These are phyloP conservation scores for Sarocladium brachiariae DNA, from an alignment of 2,329 filamentous ascomycete genomes.

Conservation along the genomic window DNA sequence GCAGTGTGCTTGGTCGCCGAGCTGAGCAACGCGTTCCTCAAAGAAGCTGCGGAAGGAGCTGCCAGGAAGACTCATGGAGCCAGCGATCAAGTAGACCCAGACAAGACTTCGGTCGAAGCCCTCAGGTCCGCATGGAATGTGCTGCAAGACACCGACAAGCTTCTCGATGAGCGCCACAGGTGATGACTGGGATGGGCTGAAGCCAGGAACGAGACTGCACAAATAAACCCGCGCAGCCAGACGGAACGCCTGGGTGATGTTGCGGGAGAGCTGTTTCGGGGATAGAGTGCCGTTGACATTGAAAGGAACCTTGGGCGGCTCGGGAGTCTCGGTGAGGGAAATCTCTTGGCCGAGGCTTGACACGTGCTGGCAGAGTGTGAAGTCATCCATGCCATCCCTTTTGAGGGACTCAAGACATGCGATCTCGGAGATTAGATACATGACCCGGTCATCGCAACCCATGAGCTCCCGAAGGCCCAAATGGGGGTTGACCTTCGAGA, in stretches of 20 bases:
- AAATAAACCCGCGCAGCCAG: conserved; percentile 91
- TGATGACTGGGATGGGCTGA: conserved; percentile 66
- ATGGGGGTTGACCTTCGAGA: conserved; percentile 54
- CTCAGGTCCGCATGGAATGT: conserved; percentile 71
- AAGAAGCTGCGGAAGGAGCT: conserved; percentile 76
- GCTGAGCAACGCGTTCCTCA: conserved; percentile 61
- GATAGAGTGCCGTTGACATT: conserved; percentile 68
- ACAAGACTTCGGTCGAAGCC: conserved; percentile 88
- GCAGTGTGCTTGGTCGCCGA: conserved; percentile 71
- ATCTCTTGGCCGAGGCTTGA: conserved; percentile 83
- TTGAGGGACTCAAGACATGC: conserved; percentile 91
- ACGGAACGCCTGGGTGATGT: conserved; percentile 87
- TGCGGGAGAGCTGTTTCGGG: conserved; percentile 75
- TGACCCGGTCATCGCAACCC: conserved; percentile 94
- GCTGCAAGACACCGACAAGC: conserved; percentile 68
- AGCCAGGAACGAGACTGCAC: conserved; percentile 89
- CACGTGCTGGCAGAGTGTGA: conserved; percentile 83
- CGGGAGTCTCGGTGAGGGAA: conserved; percentile 65
- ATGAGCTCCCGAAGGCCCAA: conserved; percentile 84
- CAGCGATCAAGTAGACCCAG: conserved; percentile 88
- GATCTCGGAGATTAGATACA: conserved; percentile 98
- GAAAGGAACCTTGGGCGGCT: conserved; percentile 54
- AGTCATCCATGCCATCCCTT: conserved; percentile 73
- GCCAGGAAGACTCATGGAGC: conserved; percentile 64
- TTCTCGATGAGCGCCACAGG: conserved; percentile 72